Evolutionary conservation across 2,329 filamentous ascomycete genomes (phyloP).

Genomic region (Meredithiella fracta): DNA sequence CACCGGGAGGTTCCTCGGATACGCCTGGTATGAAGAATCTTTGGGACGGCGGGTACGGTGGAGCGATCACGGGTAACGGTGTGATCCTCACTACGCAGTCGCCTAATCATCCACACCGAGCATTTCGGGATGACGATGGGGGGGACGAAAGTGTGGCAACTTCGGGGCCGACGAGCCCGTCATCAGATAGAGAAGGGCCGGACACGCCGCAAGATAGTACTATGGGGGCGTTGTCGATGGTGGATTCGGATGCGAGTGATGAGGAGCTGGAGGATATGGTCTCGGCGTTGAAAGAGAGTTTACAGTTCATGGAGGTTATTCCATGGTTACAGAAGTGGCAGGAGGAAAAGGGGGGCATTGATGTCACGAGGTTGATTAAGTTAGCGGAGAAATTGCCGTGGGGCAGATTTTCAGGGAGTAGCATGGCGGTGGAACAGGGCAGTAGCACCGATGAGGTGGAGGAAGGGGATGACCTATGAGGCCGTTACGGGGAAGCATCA

Average conservation of each 20-base stretch:
- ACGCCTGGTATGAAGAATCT: conserved; percentile 13
- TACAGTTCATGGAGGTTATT: conserved; percentile 8
- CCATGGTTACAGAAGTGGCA: conserved; percentile 7
- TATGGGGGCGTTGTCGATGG: not conserved
- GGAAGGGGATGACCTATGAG: not conserved
- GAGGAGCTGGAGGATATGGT: not conserved
- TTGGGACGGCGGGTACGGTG: conserved; percentile 17
- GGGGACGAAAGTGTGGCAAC: not conserved
- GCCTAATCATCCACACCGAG: conserved; percentile 4
- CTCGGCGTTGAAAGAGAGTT: not conserved
- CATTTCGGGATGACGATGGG: not conserved
- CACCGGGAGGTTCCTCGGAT: conserved; percentile 22
- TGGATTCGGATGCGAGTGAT: not conserved
- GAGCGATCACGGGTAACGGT: conserved; percentile 29
- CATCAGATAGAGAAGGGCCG: conserved; percentile 9
- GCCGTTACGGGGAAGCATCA: too few relatives aligned
- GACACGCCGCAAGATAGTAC: conserved; percentile 6
- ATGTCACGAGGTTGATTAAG: conserved; percentile 4
- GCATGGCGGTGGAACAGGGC: not conserved
- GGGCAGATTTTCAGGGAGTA: conserved; percentile 3
- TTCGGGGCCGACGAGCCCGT: not conserved
- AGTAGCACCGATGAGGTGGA: not conserved
- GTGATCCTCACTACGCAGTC: conserved; percentile 19
- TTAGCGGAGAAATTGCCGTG: conserved; percentile 10
- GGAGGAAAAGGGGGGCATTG: not conserved